Base-by-base conservation (phyloP, 2,329 filamentous ascomycete species). In the Hymenoscyphus occultus region DNA sequence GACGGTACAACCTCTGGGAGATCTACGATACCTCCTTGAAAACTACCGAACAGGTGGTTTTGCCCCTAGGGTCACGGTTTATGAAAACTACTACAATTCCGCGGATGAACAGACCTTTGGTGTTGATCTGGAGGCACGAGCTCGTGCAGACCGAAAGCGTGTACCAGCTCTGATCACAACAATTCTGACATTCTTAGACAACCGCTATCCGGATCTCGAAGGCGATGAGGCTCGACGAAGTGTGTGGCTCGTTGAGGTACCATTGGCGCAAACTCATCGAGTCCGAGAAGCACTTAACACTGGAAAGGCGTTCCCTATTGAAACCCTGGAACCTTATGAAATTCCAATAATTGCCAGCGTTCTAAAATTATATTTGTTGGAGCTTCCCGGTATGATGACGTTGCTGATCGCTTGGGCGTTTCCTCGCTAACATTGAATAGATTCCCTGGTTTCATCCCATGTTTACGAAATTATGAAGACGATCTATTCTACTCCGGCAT, bases 31-130 rank as follows among this genome's bases (percentile, higher is more conserved):
- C 77, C 84, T 99, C 66, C 83, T 99, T 57, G 95, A 99, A 80
- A 99, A 94, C 76, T 99, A 99, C 79, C 90, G 93, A 68, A 99
- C 95, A 6, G 95, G 95, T 68, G 91, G 89, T 70, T 99, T 96
- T 76, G 86, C 92, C 61, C 95, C 95, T 9, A 93, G 87, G 73
- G 94, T 98, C 35, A 88, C 93, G 58, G 90, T 92, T 3, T 99
- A 99, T 78, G 95, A 99, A 80, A 99, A 98, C 77, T 99, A 99
- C 80, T 99, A 99, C 82, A 97, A 97, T 78, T 93, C 91, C 70
- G 93, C 97, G 31, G 95, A 97, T 76, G 93, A 97, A 75, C 93
- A 98, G 83, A 97, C 92, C 0, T 99, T 98, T 76, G 95, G 96
- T 70, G 93, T 99, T 63, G 96, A 99, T 75, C 86, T 99, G n/a